Evolutionary conservation across 2,329 filamentous ascomycete species (phyloP), one percentile per base, ranked within the genome.

Genomic region (Nemania sp.): DNA sequence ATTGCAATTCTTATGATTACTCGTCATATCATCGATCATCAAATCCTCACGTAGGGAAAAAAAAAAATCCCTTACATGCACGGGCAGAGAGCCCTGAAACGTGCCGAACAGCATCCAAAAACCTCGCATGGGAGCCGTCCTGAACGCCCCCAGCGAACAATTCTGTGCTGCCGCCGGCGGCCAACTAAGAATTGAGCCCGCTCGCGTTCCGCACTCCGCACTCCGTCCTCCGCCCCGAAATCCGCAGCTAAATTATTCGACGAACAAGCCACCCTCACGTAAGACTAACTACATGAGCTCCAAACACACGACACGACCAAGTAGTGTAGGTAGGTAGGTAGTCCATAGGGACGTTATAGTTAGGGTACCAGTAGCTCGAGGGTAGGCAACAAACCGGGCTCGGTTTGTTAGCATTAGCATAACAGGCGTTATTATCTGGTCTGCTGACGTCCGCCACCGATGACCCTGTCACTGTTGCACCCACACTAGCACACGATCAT

Each of bases 371-470:
- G 34, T 55, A 37, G 39, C 40, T 39, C 34, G 40, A 39, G 5
- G 25, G 25, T 17, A 34, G 12, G 17, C 10, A 20, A 20, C 17
- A 20, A 50, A 21, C 9, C 18, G 21, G 45, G 7, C 32, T 12
- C 48, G 34, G 13, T 45, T 25, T 39, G 12, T 29, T n/a, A 25
- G 32, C 37, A 25, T 42, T 3, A 11, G 18, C 15, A 15, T n/a
- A 17, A 55, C 39, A 51, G 17, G 47, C 49, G 51, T 37, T 34
- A 34, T 40, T 5, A 39, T 29, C 37, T 17, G 21, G n/a, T 15
- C 34, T 54, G 46, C 46, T 62, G 49, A 54, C 35, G 37, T 45
- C 50, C 21, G 39, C 45, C 47, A 42, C 34, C n/a, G 15, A 34
- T 52, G 46, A 18, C 18, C 55, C 43, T 58, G 37, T 51, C 17